Evolutionary conservation across 768 basidiomycete genomes (phyloP).

Genomic region (Steccherinum ochraceum): DNA sequence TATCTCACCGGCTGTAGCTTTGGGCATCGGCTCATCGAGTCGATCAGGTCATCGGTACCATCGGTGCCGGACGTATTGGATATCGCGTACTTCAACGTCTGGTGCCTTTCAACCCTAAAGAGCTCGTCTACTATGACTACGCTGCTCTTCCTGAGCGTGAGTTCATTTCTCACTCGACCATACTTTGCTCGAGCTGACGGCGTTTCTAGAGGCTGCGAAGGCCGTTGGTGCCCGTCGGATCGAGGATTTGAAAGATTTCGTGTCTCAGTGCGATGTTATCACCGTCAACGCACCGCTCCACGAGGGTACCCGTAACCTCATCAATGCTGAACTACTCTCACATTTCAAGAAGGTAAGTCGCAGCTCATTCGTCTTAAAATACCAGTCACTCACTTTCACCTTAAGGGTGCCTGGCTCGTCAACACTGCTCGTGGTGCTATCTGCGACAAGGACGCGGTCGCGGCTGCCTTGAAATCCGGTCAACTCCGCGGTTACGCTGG

Average conservation of each 20-base stretch:
- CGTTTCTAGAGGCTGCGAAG: constrained; percentile 46
- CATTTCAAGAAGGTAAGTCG: constrained; percentile 56
- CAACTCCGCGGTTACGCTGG: constrained; percentile 52
- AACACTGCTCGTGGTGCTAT: constrained; percentile 94
- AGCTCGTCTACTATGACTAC: constrained; percentile 85
- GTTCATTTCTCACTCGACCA: neutral
- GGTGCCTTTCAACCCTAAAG: constrained; percentile 78
- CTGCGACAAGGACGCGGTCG: constrained; percentile 78
- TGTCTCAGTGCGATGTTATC: constrained; percentile 58
- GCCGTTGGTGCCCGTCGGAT: constrained; percentile 66
- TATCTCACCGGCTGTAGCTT: neutral
- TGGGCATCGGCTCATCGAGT: neutral
- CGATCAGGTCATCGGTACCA: constrained; percentile 80
- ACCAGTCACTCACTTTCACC: neutral
- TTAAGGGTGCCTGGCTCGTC: constrained; percentile 82
- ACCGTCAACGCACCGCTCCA: constrained; percentile 83
- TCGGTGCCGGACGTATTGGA: constrained; percentile 74
- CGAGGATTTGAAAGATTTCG: constrained; percentile 55
- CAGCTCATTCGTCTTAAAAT: constrained; percentile 27
- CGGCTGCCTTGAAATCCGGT: constrained; percentile 68
- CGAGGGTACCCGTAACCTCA: constrained; percentile 72
- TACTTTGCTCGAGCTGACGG: constrained; percentile 10
- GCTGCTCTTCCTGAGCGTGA: constrained; percentile 47
- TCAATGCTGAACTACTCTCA: constrained; percentile 72
- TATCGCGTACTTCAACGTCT: constrained; percentile 78